Evolutionary conservation across 2,329 filamentous ascomycete genomes (phyloP), one percentile per base, ranked within the genome.

Genomic region (Fusarium avenaceum): DNA sequence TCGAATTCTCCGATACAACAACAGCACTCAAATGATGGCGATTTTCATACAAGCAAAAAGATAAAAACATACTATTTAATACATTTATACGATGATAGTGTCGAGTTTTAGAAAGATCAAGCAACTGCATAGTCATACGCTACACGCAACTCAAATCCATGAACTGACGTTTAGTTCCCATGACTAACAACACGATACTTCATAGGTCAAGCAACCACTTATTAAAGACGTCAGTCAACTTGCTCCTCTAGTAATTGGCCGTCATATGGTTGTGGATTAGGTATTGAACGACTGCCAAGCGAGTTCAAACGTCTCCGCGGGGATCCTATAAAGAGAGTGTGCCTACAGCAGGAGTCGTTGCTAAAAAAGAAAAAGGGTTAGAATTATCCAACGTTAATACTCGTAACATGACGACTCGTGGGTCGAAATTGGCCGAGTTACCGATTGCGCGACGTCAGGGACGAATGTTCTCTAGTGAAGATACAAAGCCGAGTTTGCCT

Each of bases 401-500:
- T 30, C 10, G 28, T 30, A 30, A 20, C 40, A 64, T 46, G 39
- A 50, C 59, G 45, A 35, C 45, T 48, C 62, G 56, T 65, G 61
- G 63, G 54, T 66, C 56, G 24, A 28, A 39, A 19, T 14, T 44
- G 64, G 62, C 63, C 56, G 56, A 56, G 58, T 24, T 45, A 35
- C 62, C 50, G 59, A 33, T 59, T 64, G 45, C 61, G 30, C 59
- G 45, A 53, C 52, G 52, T 64, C 61, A 52, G 47, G 43, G 42
- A 57, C 33, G 8, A n/a, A 35, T 39, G 17, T 24, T 42, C 10
- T 17, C 35, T 40, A 24, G 24, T 26, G 4, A 40, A n/a, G 20
- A 38, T 28, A 30, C 7, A 28, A 19, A 20, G 26, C 19, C 14
- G 7, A 28, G n/a, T 48, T 44, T 48, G 17, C 54, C 54, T 62